These are phyloP conservation scores for Malassezia globosa DNA, from an alignment of 1,284 basidiomycete genomes.

Conservation along the genomic window DNA sequence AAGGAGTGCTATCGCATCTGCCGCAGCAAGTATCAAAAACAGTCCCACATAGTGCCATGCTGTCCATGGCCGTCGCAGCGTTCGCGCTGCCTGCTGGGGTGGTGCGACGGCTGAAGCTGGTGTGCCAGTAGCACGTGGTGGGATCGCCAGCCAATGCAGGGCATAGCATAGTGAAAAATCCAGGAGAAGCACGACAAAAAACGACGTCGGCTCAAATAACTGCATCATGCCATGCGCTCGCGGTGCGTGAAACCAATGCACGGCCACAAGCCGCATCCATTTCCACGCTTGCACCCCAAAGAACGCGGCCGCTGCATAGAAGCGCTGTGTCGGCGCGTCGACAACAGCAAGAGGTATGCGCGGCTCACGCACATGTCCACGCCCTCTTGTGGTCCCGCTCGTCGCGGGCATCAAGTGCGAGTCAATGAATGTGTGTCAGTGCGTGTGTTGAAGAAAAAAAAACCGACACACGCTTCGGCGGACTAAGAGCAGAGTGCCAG, in stretches of 20 bases:
- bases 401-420: background rate
- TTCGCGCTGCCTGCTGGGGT: background rate
- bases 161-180: conserved; percentile 16
- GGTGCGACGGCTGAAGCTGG: background rate
- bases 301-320: conserved; percentile 51
- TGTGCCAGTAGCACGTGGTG: conserved; percentile 48
- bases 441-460: too few relatives aligned
- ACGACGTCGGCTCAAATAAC: conserved; percentile 3
- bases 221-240: background rate
- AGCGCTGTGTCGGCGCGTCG: conserved; percentile 52
- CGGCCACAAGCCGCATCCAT: background rate
- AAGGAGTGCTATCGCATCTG: conserved; percentile 21
- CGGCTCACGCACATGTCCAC: conserved; percentile 22
- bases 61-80: conserved; percentile 14
- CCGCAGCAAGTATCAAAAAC: conserved; percentile 19
- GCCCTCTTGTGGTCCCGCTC: background rate
- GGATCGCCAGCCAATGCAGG: conserved; percentile 53
- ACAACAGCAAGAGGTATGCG: conserved; percentile 45
- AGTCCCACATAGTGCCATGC: conserved; percentile 21
- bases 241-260: background rate
- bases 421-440: too few relatives aligned
- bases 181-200: conserved; percentile 12
- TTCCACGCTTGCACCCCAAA: conserved; percentile 50
- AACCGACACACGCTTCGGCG: too few relatives aligned
- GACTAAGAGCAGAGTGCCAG: too few relatives aligned